Evolutionary conservation across 2,329 filamentous ascomycete genomes (phyloP), one percentile per base, ranked within the genome.

Genomic region (Fusarium pseudonygamai): DNA sequence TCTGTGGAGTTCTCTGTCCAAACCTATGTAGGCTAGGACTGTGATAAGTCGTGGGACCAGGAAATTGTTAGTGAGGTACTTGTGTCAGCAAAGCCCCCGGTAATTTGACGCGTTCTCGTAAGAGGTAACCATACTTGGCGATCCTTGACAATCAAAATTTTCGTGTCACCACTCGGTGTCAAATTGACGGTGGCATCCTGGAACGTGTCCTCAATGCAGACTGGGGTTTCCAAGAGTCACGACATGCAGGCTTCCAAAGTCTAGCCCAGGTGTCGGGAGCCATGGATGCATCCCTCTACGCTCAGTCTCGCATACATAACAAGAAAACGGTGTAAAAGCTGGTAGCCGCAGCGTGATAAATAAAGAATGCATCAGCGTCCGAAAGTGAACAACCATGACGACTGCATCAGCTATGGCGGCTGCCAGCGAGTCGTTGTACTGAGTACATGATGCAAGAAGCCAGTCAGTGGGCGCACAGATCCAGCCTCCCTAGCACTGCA

Each of bases 21-120:
- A 71, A 52, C 57, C 40, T 39, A n/a, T n/a, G n/a, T n/a, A 46
- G 58, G 52, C 47, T 52, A 64, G 66, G 49, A 45, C 50, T 32
- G 24, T 32, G 30, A 37, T 15, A 56, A 53, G 74, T 75, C 36
- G 26, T 46, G 36, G 42, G 52, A 69, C 56, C 45, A 59, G 58
- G 53, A 78, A 82, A 83, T 82, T 83, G 82, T 83, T 83, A 83
- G 75, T 69, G 81, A 49, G 78, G 75, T 83, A 83, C 82, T 75
- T 83, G 60, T 60, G 62, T 46, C 45, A 69, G 73, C 59, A 66
- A 66, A 49, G 53, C 64, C 57, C 65, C 67, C 56, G 49, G 62
- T 53, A 72, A 73, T 74, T 71, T 71, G 71, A 71, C 75, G 75
- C 72, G 64, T 72, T 72, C 61, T 74, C 72, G 71, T 73, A 76